Evolutionary conservation across 768 basidiomycete genomes (phyloP).

Genomic region (Xerocomellus chrysenteron): DNA sequence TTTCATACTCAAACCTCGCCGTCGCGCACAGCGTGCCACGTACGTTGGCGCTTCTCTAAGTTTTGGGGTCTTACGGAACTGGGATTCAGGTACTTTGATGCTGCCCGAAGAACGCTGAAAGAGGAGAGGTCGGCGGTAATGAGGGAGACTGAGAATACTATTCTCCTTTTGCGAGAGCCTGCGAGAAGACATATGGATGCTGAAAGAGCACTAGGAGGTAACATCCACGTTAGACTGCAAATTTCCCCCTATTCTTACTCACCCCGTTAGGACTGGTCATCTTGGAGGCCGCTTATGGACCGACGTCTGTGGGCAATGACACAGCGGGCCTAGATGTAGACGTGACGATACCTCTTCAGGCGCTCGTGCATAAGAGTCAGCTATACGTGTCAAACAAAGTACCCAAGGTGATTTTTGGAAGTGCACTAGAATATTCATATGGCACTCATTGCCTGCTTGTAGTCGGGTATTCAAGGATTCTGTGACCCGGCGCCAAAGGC

Average conservation of each 20-base stretch:
- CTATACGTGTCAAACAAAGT: conserved; percentile 73
- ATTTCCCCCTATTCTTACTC: conserved; percentile 14
- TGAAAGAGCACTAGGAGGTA: conserved; percentile 71
- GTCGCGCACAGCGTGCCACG: conserved; percentile 52
- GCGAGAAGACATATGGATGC: conserved; percentile 61
- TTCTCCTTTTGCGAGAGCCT: conserved; percentile 61
- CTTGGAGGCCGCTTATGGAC: conserved; percentile 71
- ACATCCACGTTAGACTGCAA: conserved; percentile 13
- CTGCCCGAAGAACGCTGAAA: conserved; percentile 58
- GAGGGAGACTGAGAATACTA: conserved; percentile 62
- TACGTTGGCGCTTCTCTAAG: conserved; percentile 32
- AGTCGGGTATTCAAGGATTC: conserved; percentile 84
- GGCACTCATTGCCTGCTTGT: conserved; percentile 7
- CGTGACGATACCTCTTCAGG: conserved; percentile 80
- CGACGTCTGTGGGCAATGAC: conserved; percentile 48
- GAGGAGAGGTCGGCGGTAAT: conserved; percentile 64
- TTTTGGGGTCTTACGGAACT: conserved; percentile 17
- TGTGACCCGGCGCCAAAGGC: conserved; percentile 79
- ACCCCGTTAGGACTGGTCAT: conserved; percentile 65
- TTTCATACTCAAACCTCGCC: conserved; percentile 55
- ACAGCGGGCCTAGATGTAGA: conserved; percentile 61
- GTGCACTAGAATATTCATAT: background rate
- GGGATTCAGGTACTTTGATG: conserved; percentile 58
- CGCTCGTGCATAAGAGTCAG: conserved; percentile 75
- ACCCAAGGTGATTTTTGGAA: conserved; percentile 54